Conservation (phyloP, 345 rosid species). For the Eucalyptus grandis region DNA sequence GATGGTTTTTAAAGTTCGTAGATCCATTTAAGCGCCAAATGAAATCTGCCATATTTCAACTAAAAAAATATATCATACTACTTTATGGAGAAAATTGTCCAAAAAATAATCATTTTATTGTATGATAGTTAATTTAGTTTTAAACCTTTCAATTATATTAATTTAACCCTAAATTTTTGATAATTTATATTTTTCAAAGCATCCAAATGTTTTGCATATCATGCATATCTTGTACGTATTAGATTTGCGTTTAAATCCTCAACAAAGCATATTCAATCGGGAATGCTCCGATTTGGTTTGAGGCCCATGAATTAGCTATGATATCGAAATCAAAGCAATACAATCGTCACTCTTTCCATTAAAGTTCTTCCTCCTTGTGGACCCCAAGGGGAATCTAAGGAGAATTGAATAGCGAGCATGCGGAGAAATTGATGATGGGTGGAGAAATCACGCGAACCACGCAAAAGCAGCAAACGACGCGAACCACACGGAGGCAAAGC, state of each 20-base stretch:
- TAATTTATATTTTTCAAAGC: not conserved
- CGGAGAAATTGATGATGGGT: not conserved
- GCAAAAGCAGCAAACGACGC: not conserved
- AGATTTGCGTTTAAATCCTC: not conserved
- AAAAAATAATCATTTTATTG: fast-evolving
- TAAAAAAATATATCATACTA: too few relatives aligned
- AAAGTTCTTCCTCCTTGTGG: not conserved
- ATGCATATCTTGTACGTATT: not conserved
- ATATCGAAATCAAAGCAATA: not conserved
- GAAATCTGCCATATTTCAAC: fast-evolving
- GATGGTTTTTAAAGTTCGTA: not conserved
- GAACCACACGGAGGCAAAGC: not conserved
- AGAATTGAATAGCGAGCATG: not conserved
- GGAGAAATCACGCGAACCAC: not conserved
- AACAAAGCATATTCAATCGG: not conserved
- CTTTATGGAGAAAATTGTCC: fast-evolving
- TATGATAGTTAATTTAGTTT: fast-evolving
- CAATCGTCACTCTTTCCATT: not conserved
- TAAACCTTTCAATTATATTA: too few relatives aligned
- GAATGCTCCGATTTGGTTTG: not conserved
- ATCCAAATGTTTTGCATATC: not conserved
- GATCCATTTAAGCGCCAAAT: not conserved
- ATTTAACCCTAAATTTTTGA: too few relatives aligned
- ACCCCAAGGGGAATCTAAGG: not conserved
- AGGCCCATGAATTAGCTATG: not conserved